Base-by-base conservation (phyloP, 1,284 basidiomycete species). In the Paramarasmius palmivorus region DNA sequence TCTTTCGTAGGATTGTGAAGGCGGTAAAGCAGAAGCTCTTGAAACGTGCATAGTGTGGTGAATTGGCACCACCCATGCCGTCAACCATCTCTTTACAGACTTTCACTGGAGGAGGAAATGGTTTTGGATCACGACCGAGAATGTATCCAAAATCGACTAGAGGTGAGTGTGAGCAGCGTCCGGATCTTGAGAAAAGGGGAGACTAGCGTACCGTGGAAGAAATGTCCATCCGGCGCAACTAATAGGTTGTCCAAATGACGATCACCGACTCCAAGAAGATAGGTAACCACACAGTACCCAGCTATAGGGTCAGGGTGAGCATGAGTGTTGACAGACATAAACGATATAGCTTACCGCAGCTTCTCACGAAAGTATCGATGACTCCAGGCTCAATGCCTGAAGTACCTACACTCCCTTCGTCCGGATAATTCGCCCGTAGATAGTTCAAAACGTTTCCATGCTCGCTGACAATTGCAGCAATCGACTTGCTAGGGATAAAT, bases 21-120 rank as follows among this genome's bases (percentile, higher is more conserved):
- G 95, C 96, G 3, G 95, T 98, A 69, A 95, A 95, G 70, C 94
- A 97, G 60, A 97, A 88, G 59, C 87, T 90, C 72, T 96, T 95
- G 84, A 99, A 99, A 35, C 95, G 88, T 23, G 86, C 83, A 69
- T 99, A 97, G 67, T 97, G 94, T 15, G 88, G 79, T 3, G 95
- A 95, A 65, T 90, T 81, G n/a, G 91, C 83, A 35, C 97, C 96
- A 15, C 97, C 97, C 95, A 99, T 98, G 7, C 92, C 95, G 65
- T 99, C 97, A 1, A 99, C 94, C 97, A 99, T 99, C 68, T 99
- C 97, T 63, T 97, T 96, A 73, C 95, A 97, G 25, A 99, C 92
- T 71, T 99, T 99, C 63, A 99, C 95, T 1, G 95, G 92, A 1
- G 97, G 97, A 4, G 97, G 95, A 67, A 97, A 98, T 0, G 95